Percentiles rank a stretch among this genome's conserved stretches.
Evolutionary conservation across 129 eudicot species (phyloP).

Genomic region (Cynara cardunculus): DNA sequence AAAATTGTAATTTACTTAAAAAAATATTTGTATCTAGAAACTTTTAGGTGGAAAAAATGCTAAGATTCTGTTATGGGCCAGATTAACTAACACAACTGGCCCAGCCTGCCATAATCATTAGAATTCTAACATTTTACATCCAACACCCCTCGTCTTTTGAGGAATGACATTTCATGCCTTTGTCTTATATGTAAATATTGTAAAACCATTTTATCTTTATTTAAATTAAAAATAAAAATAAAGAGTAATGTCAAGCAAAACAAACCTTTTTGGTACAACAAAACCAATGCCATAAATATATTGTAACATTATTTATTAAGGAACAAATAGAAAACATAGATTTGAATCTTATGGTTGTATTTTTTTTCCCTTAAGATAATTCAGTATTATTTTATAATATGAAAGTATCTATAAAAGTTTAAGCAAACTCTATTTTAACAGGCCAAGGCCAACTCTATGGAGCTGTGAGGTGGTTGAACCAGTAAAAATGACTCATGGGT

Average conservation of each 20-base stretch:
- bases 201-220: background rate
- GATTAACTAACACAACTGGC: conserved; percentile 31
- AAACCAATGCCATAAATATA: background rate
- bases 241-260: too few relatives aligned
- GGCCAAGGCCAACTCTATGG: background rate
- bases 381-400: background rate
- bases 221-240: too few relatives aligned
- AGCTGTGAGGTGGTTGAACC: background rate
- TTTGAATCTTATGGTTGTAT: background rate
- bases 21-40: background rate
- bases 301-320: background rate
- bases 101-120: conserved; percentile 30
- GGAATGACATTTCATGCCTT: background rate
- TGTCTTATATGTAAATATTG: background rate
- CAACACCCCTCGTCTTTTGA: background rate
- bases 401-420: background rate
- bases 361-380: too few relatives aligned
- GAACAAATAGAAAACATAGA: background rate
- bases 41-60: conserved; percentile 26
- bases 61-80: background rate
- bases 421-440: background rate
- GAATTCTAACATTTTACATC: conserved; percentile 1
- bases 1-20: too few relatives aligned
- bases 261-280: too few relatives aligned
- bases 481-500: background rate